Conservation (phyloP, 257 asterid genomes). For the Solanum pinnatisectum region DNA sequence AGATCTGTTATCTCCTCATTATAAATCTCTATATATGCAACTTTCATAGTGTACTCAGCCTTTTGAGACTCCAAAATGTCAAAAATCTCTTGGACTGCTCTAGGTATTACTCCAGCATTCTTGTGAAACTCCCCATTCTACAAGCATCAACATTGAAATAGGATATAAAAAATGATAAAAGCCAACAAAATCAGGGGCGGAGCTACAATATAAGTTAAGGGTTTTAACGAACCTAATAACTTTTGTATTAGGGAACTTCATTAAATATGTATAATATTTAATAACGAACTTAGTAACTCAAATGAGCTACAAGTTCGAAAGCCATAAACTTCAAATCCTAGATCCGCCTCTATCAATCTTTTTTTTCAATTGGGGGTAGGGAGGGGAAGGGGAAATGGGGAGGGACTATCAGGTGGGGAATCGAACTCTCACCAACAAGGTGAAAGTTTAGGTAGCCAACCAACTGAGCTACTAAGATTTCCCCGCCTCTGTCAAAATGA, state of each 20-base stretch:
- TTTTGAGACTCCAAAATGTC: conserved; percentile 27
- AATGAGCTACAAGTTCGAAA: not conserved
- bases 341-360: not conserved
- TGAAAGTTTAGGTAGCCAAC: not conserved
- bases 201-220: not conserved
- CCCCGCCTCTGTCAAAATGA: not conserved
- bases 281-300: not conserved
- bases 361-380: no score
- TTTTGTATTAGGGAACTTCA: not conserved
- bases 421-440: not conserved
- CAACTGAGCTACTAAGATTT: not conserved
- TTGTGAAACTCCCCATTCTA: conserved; percentile 29
- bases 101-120: conserved; percentile 45
- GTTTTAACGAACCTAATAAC: not conserved
- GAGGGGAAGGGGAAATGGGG: no score
- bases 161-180: not conserved
- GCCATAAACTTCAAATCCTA: not conserved
- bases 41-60: conserved; percentile 45
- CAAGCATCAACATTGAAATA: not conserved
- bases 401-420: not conserved
- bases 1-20: conserved; percentile 65
- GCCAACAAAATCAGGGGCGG: not conserved
- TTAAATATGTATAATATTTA: not conserved
- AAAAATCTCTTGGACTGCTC: conserved; percentile 46
- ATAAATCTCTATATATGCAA: conserved; percentile 47